Conservation (phyloP, 257 asterid genomes). For the Solanum etuberosum region DNA sequence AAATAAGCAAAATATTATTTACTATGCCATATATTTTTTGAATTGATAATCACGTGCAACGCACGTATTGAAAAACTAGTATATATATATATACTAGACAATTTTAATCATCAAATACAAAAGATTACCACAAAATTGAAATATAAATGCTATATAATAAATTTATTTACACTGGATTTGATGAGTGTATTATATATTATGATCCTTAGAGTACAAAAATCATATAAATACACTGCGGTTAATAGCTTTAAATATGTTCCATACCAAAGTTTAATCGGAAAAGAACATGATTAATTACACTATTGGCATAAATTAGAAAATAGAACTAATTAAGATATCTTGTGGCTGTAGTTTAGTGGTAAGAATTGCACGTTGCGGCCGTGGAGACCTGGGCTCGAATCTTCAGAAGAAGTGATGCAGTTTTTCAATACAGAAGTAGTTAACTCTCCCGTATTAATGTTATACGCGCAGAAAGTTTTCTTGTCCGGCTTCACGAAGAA, state of each 20-base stretch:
- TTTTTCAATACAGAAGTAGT: not conserved
- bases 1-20: too few species aligned
- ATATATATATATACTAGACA: too few species aligned
- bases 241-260: not conserved
- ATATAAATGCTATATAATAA: not conserved
- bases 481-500: not conserved
- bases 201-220: not conserved
- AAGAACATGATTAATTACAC: not conserved
- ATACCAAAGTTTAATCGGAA: not conserved
- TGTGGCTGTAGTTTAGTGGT: slow-evolving; percentile 97
- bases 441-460: not conserved
- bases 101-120: too few species aligned
- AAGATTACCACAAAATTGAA: too few species aligned
- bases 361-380: slow-evolving; percentile 99
- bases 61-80: too few species aligned
- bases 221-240: not conserved
- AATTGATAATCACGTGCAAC: too few species aligned
- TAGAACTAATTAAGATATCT: not conserved
- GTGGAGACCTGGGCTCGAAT: slow-evolving; percentile 99
- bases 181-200: not conserved
- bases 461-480: not conserved
- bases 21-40: too few species aligned
- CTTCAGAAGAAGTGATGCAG: not conserved
- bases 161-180: not conserved
- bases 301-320: not conserved